Percentiles rank a stretch among this genome's conserved stretches.
Evolutionary conservation across 148 eudicot genomes (phyloP).

Genomic region (Diospyros kaki): DNA sequence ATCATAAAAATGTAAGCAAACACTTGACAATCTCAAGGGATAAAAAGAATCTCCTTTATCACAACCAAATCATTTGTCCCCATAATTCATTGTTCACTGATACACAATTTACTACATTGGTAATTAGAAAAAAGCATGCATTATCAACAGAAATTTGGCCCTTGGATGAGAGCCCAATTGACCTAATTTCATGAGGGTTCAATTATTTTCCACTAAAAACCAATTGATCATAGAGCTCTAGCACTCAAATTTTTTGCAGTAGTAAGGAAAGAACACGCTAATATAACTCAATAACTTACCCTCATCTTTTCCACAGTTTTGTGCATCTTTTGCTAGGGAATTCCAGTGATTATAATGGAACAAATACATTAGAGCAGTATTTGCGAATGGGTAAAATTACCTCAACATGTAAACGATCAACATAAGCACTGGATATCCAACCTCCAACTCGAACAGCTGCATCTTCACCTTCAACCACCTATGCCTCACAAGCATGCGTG

Average conservation of each 20-base stretch:
- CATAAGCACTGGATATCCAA: slow-evolving; percentile 83
- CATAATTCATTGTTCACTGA: neutral
- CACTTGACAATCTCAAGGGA: no score
- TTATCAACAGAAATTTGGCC: neutral
- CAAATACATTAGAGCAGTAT: neutral
- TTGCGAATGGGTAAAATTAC: slow-evolving; percentile 20
- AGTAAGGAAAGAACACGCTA: neutral
- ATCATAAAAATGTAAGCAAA: no score
- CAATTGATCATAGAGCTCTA: neutral
- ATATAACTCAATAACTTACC: neutral
- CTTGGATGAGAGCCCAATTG: neutral
- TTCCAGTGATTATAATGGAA: neutral
- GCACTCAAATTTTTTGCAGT: neutral
- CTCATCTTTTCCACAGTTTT: neutral
- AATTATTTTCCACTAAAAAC: neutral
- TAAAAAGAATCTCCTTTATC: no score
- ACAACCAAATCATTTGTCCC: neutral
- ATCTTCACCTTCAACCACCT: slow-evolving; percentile 94
- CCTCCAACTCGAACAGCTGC: slow-evolving; percentile 66
- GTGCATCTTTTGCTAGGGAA: neutral
- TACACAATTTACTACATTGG: no score
- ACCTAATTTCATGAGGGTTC: neutral
- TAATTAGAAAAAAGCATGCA: no score
- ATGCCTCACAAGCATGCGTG: neutral
- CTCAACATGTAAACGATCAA: slow-evolving; percentile 87